Evolutionary conservation across 1,284 basidiomycete species (phyloP), one percentile per base, ranked within the genome.

Genomic region (Rhodofomes roseus): DNA sequence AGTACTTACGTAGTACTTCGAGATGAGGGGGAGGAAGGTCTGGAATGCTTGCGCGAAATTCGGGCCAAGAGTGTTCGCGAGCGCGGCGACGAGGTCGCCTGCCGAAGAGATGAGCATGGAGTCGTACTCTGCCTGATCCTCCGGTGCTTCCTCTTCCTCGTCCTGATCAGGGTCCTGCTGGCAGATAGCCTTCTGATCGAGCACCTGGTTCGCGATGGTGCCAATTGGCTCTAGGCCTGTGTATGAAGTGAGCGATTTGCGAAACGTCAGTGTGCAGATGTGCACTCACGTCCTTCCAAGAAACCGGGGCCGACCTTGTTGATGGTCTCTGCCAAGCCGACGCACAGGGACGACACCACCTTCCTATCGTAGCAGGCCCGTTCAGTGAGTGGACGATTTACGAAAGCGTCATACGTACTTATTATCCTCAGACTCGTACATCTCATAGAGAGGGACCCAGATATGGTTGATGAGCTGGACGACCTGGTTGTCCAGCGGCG

Each of bases 91-190:
- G 58, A 99, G 88, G 74, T 99, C 97, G 54, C 91, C 91, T 27
- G 97, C 96, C 39, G 95, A 91, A 37, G 93, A 93, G 72, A 99
- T 92, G 60, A 99, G 83, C 46, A 96, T 92, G 16, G 95, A 94
- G 76, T 99, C 97, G 74, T 96, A 98, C 77, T 99, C 97, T 6
- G 96, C 96, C 66, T 92, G 90, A 64, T 91, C 92, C 70, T 92
- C 90, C 14, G 82, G 85, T 31, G 87, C 88, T 62, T 88, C 87
- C 55, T 93, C 92, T 5, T 82, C 81, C 65, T 95, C 94, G 66
- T 96, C 96, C 64, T 92, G 93, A 71, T 98, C 96, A 55, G 95
- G 93, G 73, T 98, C 95, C 73, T 96, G 89, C 76, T 99, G 97
- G 76, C 96, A 97, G 65, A 93, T 83, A 0, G 94, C 92, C 77